A percentile compares a stretch with the other conserved stretches of the same genome.
phyloP scores from a whole-genome alignment of 345 rosid species.

The Lepidium aucheri region DNA sequence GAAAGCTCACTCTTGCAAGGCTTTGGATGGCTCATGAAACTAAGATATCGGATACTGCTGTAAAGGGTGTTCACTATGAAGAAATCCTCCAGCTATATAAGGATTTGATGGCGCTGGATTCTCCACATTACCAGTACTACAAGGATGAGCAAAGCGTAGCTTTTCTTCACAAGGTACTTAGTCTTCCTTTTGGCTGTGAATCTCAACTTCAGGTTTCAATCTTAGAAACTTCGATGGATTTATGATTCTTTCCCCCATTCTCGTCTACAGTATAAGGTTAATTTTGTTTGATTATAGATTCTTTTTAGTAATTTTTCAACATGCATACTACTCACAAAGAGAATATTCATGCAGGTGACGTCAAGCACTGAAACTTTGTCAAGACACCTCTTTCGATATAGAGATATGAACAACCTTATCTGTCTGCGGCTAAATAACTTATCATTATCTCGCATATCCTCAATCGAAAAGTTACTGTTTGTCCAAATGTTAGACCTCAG shows the following conservation, averaged over 20 bases:
- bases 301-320: not conserved
- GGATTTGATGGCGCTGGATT: conserved; percentile 65
- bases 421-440: conserved; percentile 69
- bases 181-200: not conserved
- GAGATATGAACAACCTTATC: conserved; percentile 28
- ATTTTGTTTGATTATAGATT: not conserved
- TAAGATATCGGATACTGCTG: conserved; percentile 22
- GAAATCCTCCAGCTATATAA: conserved; percentile 59
- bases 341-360: conserved; percentile 50
- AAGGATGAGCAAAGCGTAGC: conserved; percentile 66
- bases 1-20: conserved; percentile 88
- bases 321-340: conserved; percentile 6
- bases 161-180: conserved; percentile 53
- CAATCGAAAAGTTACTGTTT: conserved; percentile 66
- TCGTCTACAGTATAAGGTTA: not conserved
- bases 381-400: conserved; percentile 39
- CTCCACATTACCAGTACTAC: conserved; percentile 58
- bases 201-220: not conserved
- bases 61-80: conserved; percentile 37
- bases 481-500: conserved; percentile 90
- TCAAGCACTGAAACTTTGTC: conserved; percentile 46
- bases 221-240: not conserved
- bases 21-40: conserved; percentile 64
- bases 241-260: not conserved
- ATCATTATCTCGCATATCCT: conserved; percentile 61